Evolutionary conservation across 2,329 filamentous ascomycete genomes (phyloP), one percentile per base, ranked within the genome.

Genomic region (Daldinia sp.): DNA sequence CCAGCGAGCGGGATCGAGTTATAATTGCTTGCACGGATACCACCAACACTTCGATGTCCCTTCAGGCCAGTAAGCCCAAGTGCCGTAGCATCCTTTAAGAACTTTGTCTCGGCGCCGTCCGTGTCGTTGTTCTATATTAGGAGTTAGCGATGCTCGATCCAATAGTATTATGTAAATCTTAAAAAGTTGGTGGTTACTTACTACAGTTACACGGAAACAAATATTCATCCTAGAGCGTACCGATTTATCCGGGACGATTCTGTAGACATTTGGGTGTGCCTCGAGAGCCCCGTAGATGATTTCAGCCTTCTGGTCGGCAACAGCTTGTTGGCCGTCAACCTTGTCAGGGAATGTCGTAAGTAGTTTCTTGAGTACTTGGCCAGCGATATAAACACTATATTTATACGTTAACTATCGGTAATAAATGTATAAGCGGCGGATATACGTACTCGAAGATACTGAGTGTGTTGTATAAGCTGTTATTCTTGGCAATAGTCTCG

Each of bases 391-490:
- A 34, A 97, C 91, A 76, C 94, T 87, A 54, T 41, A 37, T 11
- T 32, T 2, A 15, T 30, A 48, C 13, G 37, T 63, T 37, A 67
- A 58, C 29, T 2, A 32, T 9, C n/a, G 2, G n/a, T 41, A 34
- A 47, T 4, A 37, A 39, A 7, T 13, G 19, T 30, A 35, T 8
- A 11, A 21, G 8, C 10, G 7, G 15, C 23, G 13, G 17, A 39
- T 15, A 32, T 23, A n/a, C 84, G 73, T 76, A 87, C 86, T 87
- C 94, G 73, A 98, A 97, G 73, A 98, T 96, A 72, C 92, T 94
- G 9, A 98, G 81, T 0, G 94, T 98, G 79, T 98, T 98, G 82
- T 98, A 98, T 25, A 98, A 84, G 70, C 91, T 95, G 81, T 96
- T 95, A 80, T 96, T 96, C 83, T 96, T 96, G 37, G 91, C 90